phyloP scores from a whole-genome alignment of 176 grass and related monocot genomes.

The Triticum dicoccoides region DNA sequence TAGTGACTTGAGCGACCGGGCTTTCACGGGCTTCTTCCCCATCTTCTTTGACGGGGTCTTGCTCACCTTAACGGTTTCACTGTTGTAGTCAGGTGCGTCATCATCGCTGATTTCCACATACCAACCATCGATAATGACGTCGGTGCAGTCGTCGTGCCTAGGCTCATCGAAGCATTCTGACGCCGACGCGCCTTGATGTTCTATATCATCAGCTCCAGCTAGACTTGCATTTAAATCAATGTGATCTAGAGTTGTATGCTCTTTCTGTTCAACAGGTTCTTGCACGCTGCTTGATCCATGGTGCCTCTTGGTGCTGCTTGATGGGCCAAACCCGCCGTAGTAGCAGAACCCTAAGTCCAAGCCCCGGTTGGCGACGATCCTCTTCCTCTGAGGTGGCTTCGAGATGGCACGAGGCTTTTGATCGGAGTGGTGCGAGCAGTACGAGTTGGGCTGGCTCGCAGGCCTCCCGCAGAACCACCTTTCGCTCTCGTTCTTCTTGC shows the following conservation, averaged over 20 bases:
- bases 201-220: background rate
- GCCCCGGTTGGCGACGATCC: background rate
- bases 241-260: background rate
- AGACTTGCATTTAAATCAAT: background rate
- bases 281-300: conserved; percentile 7
- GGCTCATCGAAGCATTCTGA: background rate
- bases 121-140: background rate
- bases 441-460: conserved; percentile 19
- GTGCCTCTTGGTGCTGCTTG: conserved; percentile 32
- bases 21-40: too few relatives aligned
- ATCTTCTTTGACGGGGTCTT: background rate
- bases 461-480: conserved; percentile 24
- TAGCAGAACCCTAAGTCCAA: conserved; percentile 40
- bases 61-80: background rate
- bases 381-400: conserved; percentile 32
- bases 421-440: conserved; percentile 34
- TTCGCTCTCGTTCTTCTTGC: conserved; percentile 48
- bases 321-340: conserved; percentile 45
- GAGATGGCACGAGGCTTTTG: background rate
- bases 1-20: too few relatives aligned
- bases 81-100: background rate
- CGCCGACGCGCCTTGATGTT: background rate
- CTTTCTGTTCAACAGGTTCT: background rate
- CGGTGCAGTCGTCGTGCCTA: background rate
- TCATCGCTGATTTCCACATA: conserved; percentile 39